Base-by-base conservation (phyloP, 2,329 filamentous ascomycete genomes). In the Xylariaceae sp. region DNA sequence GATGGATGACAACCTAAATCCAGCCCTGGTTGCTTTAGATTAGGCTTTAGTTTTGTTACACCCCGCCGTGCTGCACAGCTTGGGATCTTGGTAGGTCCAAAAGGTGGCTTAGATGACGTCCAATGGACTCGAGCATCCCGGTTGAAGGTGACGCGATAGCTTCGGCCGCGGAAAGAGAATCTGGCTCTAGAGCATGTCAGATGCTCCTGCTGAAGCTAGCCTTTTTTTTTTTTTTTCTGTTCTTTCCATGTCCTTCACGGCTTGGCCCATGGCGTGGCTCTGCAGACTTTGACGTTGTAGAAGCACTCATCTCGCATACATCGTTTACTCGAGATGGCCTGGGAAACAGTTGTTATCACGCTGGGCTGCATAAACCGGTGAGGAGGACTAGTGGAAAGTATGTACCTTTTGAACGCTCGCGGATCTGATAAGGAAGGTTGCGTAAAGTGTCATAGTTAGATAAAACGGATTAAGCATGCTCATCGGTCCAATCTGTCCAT, bases 11-110 rank as follows among this genome's bases (percentile, higher is more conserved):
- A 46, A 49, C 39, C 38, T 48, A 44, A 30, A 43, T 41, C 38
- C 33, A 45, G 34, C 34, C 30, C 37, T 47, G 39, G 31, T 26
- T 44, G 28, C 44, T 41, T 41, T 31, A 38, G 38, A 41, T 18
- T 34, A 28, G 28, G 29, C 37, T 29, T 30, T 42, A 42, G 22
- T 24, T 42, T 29, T n/a, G 53, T 57, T 35, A 47, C 51, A 55
- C 50, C 6, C 11, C 30, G 30, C 30, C 30, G 15, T 32, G 30
- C 16, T n/a, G 15, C 7, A 11, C 22, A 26, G n/a, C 22, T 26
- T 26, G 6, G 22, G 6, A 32, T 32, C 30, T 17, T 32, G 15
- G 35, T 37, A 26, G 22, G 11, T n/a, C 22, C 6, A 26, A 6
- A 26, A 6, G 22, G 22, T 26, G 22, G 11, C 22, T 11, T 11